These are phyloP conservation scores for Phytophthora syringae DNA, from an alignment of 352 stramenopile species.

Conservation along the genomic window DNA sequence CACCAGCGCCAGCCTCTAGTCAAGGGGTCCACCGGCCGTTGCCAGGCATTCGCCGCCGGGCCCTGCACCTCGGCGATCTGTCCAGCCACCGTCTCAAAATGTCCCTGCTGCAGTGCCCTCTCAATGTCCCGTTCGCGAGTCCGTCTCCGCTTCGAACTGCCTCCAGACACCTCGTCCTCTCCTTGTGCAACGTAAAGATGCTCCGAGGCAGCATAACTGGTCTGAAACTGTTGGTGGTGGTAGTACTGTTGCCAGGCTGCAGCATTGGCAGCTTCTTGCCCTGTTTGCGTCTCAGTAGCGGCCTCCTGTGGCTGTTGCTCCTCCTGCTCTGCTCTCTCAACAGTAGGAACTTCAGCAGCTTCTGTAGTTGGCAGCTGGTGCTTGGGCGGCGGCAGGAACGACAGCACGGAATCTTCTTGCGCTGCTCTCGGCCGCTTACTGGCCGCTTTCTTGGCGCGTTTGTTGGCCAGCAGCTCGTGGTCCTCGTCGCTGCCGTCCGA, in stretches of 20 bases:
- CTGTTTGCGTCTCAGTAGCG: slow-evolving; percentile 7
- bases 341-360: not conserved
- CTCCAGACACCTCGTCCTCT: slow-evolving; percentile 30
- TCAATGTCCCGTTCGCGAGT: slow-evolving; percentile 76
- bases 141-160: slow-evolving; percentile 57
- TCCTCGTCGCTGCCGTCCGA: slow-evolving; percentile 50
- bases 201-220: slow-evolving; percentile 30
- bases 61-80: slow-evolving; percentile 76
- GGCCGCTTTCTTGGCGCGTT: slow-evolving; percentile 42
- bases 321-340: slow-evolving; percentile 11
- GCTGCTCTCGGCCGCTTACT: slow-evolving; percentile 40
- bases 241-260: slow-evolving; percentile 51
- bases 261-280: slow-evolving; percentile 28
- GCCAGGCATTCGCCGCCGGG: slow-evolving; percentile 55
- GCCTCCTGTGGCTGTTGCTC: slow-evolving; percentile 19
- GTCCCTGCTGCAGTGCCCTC: slow-evolving; percentile 67
- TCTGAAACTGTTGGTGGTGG: slow-evolving; percentile 39
- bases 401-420: slow-evolving; percentile 35
- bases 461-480: slow-evolving; percentile 57
- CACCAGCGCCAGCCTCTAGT: slow-evolving; percentile 18
- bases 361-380: slow-evolving; percentile 43
- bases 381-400: slow-evolving; percentile 74
- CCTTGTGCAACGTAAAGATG: slow-evolving; percentile 46
- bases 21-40: slow-evolving; percentile 45
- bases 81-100: slow-evolving; percentile 63